Evolutionary conservation across 2,329 filamentous ascomycete species (phyloP).

Genomic region (Ophiosphaerella korrae): DNA sequence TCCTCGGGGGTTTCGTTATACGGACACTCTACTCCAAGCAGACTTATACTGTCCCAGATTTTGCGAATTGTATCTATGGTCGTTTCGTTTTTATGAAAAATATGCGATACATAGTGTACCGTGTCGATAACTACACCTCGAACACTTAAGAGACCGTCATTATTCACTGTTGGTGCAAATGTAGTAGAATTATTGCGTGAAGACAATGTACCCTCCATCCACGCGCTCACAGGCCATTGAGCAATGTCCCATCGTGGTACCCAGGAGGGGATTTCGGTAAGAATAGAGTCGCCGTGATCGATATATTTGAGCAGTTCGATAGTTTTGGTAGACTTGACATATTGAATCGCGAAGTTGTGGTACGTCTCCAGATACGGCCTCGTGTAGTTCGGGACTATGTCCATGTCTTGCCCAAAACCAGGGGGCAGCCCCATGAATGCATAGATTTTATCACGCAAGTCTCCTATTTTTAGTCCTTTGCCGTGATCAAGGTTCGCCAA

Average conservation of each 20-base stretch:
- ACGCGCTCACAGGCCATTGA: background rate
- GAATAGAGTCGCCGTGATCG: slow-evolving; percentile 1
- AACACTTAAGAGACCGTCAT: background rate
- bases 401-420: background rate
- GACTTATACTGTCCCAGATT: background rate
- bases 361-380: slow-evolving; percentile 4
- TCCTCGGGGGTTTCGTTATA: background rate
- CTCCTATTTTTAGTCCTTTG: background rate
- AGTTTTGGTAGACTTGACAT: background rate
- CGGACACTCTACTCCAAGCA: background rate
- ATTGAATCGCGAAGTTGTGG: slow-evolving; percentile 5
- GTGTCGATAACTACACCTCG: background rate
- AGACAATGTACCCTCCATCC: background rate
- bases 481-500: slow-evolving; percentile 8
- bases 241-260: slow-evolving; percentile 9
- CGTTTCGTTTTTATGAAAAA: background rate
- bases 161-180: background rate
- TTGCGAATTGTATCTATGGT: background rate
- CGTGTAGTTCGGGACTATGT: slow-evolving; percentile 4
- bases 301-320: slow-evolving; percentile 7
- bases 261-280: slow-evolving; percentile 1
- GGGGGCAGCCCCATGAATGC: slow-evolving; percentile 11
- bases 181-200: background rate
- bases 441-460: slow-evolving; percentile 11
- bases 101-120: background rate